A percentile compares a stretch with the other conserved stretches of the same genome.
Conservation (phyloP, 75 land plant species). For the Ceratopteris richardii region DNA sequence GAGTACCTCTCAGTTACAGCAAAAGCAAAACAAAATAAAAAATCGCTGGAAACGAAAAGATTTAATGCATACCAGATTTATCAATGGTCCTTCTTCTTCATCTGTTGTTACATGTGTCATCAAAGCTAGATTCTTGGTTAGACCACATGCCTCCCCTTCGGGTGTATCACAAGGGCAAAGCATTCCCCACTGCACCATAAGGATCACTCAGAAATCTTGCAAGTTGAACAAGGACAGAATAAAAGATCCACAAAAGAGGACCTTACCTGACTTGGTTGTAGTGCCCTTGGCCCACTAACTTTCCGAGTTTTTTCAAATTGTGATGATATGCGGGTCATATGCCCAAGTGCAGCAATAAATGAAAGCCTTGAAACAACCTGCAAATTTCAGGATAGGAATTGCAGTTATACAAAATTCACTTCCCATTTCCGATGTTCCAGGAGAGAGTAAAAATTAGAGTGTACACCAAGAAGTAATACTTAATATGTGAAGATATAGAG, state of each 20-base stretch:
- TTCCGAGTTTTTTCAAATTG: slow-evolving; percentile 99
- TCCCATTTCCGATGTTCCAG: too few relatives aligned
- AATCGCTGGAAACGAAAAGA: too few relatives aligned
- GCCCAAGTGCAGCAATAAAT: slow-evolving; percentile 77
- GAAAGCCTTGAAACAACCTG: slow-evolving; percentile 87
- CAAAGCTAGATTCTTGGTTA: slow-evolving; percentile 88
- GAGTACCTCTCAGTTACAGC: too few relatives aligned
- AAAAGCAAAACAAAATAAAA: too few relatives aligned
- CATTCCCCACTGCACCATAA: slow-evolving; percentile 88
- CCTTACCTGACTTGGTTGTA: slow-evolving; percentile 95
- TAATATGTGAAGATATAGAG: too few relatives aligned
- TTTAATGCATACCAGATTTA: slow-evolving; percentile 53
- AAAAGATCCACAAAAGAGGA: neutral
- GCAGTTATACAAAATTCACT: too few relatives aligned
- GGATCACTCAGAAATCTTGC: slow-evolving; percentile 1
- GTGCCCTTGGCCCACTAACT: slow-evolving; percentile 98
- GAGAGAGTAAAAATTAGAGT: too few relatives aligned
- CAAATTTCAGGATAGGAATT: neutral
- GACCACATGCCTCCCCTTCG: slow-evolving; percentile 97
- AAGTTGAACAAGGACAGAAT: neutral
- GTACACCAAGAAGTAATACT: too few relatives aligned
- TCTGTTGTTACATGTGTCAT: slow-evolving; percentile 99
- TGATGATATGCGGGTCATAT: slow-evolving; percentile 83
- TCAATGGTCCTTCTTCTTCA: slow-evolving; percentile 80
- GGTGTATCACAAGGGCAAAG: slow-evolving; percentile 99